Evolutionary conservation across 176 grass and related monocot genomes (phyloP).

Genomic region (Chloris gayana): DNA sequence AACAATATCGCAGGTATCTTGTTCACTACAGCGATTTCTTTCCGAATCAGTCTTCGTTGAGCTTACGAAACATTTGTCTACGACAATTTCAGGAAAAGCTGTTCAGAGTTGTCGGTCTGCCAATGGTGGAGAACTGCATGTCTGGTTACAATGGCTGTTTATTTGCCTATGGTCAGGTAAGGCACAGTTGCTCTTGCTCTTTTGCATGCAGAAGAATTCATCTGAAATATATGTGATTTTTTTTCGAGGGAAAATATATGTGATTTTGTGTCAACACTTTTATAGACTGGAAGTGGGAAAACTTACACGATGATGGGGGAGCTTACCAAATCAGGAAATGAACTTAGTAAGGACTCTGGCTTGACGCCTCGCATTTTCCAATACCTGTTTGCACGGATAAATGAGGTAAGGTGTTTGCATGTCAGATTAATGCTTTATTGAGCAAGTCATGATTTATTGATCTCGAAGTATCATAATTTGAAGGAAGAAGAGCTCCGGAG

Average conservation of each 20-base stretch:
- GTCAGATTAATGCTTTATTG: not conserved
- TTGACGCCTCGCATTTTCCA: slow-evolving; percentile 94
- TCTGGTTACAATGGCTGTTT: slow-evolving; percentile 97
- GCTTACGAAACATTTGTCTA: slow-evolving; percentile 28
- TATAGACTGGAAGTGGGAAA: slow-evolving; percentile 90
- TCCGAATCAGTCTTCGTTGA: slow-evolving; percentile 1
- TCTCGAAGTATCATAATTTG: slow-evolving; percentile 24
- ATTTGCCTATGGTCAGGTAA: slow-evolving; percentile 97
- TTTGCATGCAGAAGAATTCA: not conserved
- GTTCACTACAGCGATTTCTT: slow-evolving; percentile 3
- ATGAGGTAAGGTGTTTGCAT: slow-evolving; percentile 57
- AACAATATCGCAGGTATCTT: slow-evolving; percentile 77
- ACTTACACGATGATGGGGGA: slow-evolving; percentile 97
- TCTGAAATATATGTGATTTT: slow-evolving; percentile 15
- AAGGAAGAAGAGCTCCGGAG: slow-evolving; percentile 79
- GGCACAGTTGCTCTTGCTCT: not conserved
- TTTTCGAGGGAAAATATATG: no score
- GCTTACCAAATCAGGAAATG: slow-evolving; percentile 55
- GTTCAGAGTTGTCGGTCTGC: slow-evolving; percentile 77
- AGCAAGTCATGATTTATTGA: slow-evolving; percentile 2
- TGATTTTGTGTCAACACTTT: slow-evolving; percentile 5
- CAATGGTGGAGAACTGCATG: slow-evolving; percentile 97
- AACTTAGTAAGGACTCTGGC: slow-evolving; percentile 59
- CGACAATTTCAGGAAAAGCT: slow-evolving; percentile 65
- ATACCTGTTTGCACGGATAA: slow-evolving; percentile 81